A percentile compares a stretch with the other conserved stretches of the same genome.
phyloP scores from a whole-genome alignment of 2,329 filamentous ascomycete genomes.

The Endoconidiophora laricicola region DNA sequence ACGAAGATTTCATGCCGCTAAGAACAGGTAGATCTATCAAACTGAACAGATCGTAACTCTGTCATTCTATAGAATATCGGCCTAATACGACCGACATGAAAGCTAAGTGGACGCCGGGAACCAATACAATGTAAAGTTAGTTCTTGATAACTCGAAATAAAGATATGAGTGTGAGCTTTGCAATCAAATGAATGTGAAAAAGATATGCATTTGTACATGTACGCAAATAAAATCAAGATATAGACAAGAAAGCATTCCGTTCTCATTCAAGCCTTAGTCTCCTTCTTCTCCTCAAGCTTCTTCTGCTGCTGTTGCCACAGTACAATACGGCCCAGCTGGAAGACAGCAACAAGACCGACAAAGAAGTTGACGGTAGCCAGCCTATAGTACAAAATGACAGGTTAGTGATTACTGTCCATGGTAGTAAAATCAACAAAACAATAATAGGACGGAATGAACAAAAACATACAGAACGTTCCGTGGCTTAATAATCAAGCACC shows the following conservation, averaged over 20 bases:
- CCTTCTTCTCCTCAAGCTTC: slow-evolving; percentile 16
- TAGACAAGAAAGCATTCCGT: background rate
- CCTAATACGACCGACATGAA: no score
- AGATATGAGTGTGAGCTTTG: no score
- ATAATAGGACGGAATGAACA: background rate
- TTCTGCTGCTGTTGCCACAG: slow-evolving; percentile 42
- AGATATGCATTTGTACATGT: no score
- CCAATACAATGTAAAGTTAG: no score
- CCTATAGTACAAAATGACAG: slow-evolving; percentile 24
- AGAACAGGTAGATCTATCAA: no score
- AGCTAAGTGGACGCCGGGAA: no score
- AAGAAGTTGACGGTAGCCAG: slow-evolving; percentile 97
- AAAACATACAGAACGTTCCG: slow-evolving; percentile 65
- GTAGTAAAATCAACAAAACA: background rate
- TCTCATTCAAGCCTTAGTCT: slow-evolving; percentile 16
- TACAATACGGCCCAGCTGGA: slow-evolving; percentile 66
- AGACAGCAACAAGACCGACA: slow-evolving; percentile 70
- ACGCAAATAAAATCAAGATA: background rate
- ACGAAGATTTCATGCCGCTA: no score
- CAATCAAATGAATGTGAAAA: no score
- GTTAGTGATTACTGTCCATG: background rate
- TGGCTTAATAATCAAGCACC: slow-evolving; percentile 95
- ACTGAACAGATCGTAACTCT: no score
- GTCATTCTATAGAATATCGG: no score
- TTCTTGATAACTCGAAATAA: no score